Evolutionary conservation across 768 basidiomycete genomes (phyloP), one percentile per base, ranked within the genome.

Genomic region (Asterophora parasitica): DNA sequence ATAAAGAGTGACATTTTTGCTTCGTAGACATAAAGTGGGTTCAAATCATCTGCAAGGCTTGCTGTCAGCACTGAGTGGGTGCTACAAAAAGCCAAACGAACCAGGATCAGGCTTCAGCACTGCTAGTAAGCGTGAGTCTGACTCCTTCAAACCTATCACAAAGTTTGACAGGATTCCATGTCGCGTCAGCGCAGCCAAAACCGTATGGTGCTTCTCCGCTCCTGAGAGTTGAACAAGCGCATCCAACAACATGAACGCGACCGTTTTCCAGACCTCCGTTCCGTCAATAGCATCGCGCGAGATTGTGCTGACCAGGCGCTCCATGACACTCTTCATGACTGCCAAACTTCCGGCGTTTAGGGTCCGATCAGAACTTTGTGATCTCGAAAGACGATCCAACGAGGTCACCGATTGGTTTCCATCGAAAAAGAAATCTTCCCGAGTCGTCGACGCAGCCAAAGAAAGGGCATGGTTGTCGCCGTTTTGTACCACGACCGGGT

Each of bases 251-350:
- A 93, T 87, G 61, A 93, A 97, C 7, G 94, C 90, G 12, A 97
- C 82, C 2, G 93, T 94, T 67, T 91, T 91, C 95, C 95, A 98
- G 2, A 97, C 90, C 64, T 97, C 93, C 13, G 89, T 83, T 6
- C 93, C 94, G 54, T 96, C 93, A 45, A 91, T 88, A 1, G 92
- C 93, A 60, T 98, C 95, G n/a, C 91, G 76, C 16, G 89, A 81
- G 32, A 95, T 72, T 31, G 81, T 74, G 0, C 80, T 67, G 0
- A 92, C 73, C 15, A 97, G 66, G 4, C 85, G 76, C 45, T 95
- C 94, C 57, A 85, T 74, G 30, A 72, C 73, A 4, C 74, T 66
- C 56, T 83, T 85, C 61, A 98, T 68, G 47, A 86, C 71, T 0
- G 76, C 65, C 8, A 92, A 61, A 52, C 84, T 86, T 4, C 83